Conservation (phyloP, 2,329 filamentous ascomycete genomes). For the Magnaporthiopsis incrustans region DNA sequence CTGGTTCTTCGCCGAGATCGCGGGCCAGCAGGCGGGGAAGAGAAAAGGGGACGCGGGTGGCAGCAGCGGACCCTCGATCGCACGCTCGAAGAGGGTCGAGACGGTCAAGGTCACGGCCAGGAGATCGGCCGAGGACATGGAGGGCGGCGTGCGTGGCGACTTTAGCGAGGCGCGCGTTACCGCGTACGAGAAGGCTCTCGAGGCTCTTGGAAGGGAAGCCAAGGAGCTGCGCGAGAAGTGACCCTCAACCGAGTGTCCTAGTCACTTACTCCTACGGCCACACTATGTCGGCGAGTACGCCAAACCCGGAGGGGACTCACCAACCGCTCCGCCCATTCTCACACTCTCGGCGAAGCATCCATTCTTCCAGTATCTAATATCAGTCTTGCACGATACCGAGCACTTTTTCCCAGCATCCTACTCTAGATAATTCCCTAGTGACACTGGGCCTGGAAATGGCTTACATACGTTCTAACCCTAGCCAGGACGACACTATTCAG, state of each 20-base stretch:
- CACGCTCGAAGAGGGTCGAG: constrained; percentile 36
- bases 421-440: too few relatives aligned
- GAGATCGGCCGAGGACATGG: constrained; percentile 26
- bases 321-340: not conserved
- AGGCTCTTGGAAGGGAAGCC: constrained; percentile 55
- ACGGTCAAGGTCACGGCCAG: constrained; percentile 39
- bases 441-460: too few relatives aligned
- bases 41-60: constrained; percentile 36
- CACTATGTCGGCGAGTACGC: not conserved
- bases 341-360: not conserved
- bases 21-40: constrained; percentile 43
- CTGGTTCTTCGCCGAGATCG: constrained; percentile 89
- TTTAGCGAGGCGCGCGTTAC: constrained; percentile 39
- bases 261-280: not conserved
- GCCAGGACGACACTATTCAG: not conserved
- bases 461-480: not conserved
- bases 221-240: constrained; percentile 20
- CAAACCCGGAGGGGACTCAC: not conserved
- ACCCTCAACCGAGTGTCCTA: not conserved
- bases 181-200: constrained; percentile 49
- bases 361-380: not conserved
- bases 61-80: constrained; percentile 29
- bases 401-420: too few relatives aligned
- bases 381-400: not conserved
- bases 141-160: constrained; percentile 13